phyloP scores from a whole-genome alignment of 306 rosid genomes.

The Phaseolus lunatus region DNA sequence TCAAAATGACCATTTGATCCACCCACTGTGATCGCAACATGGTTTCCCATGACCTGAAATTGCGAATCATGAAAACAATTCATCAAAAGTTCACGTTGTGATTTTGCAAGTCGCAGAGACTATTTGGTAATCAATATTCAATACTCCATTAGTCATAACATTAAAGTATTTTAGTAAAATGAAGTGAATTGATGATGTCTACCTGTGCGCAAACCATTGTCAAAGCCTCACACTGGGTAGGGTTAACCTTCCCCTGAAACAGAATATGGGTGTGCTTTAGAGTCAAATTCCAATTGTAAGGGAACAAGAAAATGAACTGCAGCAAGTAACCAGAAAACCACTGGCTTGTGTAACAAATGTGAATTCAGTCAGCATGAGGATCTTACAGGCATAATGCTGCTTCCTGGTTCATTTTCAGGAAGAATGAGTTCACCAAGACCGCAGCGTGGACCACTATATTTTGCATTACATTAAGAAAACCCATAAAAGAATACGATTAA shows the following conservation, averaged over 20 bases:
- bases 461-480: constrained; percentile 43
- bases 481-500: neutral
- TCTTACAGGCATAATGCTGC: constrained; percentile 99
- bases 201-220: constrained; percentile 99
- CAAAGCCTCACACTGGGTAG: constrained; percentile 98
- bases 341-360: constrained; percentile 15
- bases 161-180: constrained; percentile 27
- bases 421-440: constrained; percentile 99
- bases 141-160: constrained; percentile 7
- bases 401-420: constrained; percentile 99
- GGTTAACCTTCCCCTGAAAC: constrained; percentile 99
- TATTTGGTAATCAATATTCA: neutral
- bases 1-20: constrained; percentile 99
- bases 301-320: constrained; percentile 25
- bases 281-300: constrained; percentile 35
- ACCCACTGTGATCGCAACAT: constrained; percentile 89
- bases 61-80: constrained; percentile 11
- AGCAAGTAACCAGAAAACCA: constrained; percentile 16
- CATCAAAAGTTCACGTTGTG: constrained; percentile 20
- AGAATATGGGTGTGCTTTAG: constrained; percentile 29
- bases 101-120: constrained; percentile 26
- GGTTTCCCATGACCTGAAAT: constrained; percentile 94
- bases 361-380: constrained; percentile 37
- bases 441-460: constrained; percentile 92
- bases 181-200: constrained; percentile 30